Evolutionary conservation across 2,329 filamentous ascomycete genomes (phyloP).

Genomic region (Fusarium siculi): DNA sequence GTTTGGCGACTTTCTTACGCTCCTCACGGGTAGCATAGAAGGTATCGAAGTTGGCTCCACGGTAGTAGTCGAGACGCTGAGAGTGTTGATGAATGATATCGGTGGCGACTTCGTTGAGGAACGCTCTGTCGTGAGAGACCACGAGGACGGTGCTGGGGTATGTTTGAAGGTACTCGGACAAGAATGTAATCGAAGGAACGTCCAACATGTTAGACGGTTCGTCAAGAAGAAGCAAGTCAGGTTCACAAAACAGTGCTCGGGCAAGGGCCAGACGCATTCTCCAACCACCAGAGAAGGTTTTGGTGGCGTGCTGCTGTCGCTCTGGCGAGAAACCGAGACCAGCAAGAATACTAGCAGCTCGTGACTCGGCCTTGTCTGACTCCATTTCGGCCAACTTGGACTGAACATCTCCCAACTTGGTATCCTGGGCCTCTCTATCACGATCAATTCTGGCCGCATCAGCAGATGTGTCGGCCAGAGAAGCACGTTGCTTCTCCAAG

Average conservation of each 20-base stretch:
- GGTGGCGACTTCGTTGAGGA: conserved; percentile 98
- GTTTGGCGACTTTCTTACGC: conserved; percentile 93
- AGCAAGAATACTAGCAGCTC: conserved; percentile 94
- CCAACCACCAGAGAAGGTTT: conserved; percentile 99
- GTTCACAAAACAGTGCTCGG: conserved; percentile 96
- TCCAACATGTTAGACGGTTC: conserved; percentile 99
- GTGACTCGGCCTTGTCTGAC: conserved; percentile 95
- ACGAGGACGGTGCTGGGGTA: conserved; percentile 97
- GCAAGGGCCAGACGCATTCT: conserved; percentile 97
- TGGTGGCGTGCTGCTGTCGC: conserved; percentile 90
- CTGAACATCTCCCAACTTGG: conserved; percentile 91
- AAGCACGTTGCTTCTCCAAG: conserved; percentile 80
- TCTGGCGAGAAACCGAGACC: conserved; percentile 97
- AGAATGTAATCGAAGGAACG: conserved; percentile 98
- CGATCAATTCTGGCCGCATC: conserved; percentile 87
- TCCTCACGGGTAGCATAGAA: conserved; percentile 99
- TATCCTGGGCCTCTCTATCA: conserved; percentile 90
- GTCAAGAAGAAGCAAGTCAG: conserved; percentile 93
- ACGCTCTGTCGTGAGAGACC: conserved; percentile 98
- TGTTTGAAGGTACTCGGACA: conserved; percentile 91
- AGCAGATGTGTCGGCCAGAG: conserved; percentile 89
- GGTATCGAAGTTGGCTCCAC: conserved; percentile 94
- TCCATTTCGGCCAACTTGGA: conserved; percentile 97
- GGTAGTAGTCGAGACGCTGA: conserved; percentile 97
- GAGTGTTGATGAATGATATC: conserved; percentile 99